These are phyloP conservation scores for Meira nashicola DNA, from an alignment of 1,284 basidiomycete species.

Conservation along the genomic window DNA sequence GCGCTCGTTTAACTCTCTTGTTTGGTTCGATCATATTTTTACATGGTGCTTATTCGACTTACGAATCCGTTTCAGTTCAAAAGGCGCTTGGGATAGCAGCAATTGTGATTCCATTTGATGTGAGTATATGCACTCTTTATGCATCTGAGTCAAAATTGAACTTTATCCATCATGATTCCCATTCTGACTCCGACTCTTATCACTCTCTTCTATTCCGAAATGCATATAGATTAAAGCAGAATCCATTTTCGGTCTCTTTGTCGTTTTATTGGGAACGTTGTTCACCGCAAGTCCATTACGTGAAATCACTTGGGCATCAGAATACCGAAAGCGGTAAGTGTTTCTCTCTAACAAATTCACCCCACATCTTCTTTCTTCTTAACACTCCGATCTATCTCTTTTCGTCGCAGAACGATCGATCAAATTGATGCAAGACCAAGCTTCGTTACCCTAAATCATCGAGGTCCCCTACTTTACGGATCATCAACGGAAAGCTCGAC, in stretches of 20 bases:
- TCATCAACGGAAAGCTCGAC: not conserved
- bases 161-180: not conserved
- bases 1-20: no score
- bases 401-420: constrained; percentile 63
- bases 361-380: not conserved
- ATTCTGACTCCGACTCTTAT: not conserved
- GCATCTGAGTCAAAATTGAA: not conserved
- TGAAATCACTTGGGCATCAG: constrained; percentile 80
- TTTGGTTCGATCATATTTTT: constrained; percentile 25
- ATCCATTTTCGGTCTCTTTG: constrained; percentile 62
- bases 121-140: constrained; percentile 17
- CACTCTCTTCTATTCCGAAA: no score
- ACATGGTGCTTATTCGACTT: constrained; percentile 43
- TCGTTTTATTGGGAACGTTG: constrained; percentile 68
- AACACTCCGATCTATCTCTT: constrained; percentile 4
- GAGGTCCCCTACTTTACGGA: constrained; percentile 56
- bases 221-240: constrained; percentile 67
- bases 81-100: constrained; percentile 32
- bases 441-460: constrained; percentile 67
- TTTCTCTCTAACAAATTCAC: not conserved
- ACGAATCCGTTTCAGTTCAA: constrained; percentile 35
- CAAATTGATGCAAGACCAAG: constrained; percentile 70
- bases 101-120: constrained; percentile 29
- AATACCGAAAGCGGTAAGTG: constrained; percentile 71
- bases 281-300: constrained; percentile 66